Percentiles rank a stretch among this genome's conserved stretches.
Evolutionary conservation across 495 filamentous ascomycete species (phyloP).

Genomic region (Aspergillus sparsus): DNA sequence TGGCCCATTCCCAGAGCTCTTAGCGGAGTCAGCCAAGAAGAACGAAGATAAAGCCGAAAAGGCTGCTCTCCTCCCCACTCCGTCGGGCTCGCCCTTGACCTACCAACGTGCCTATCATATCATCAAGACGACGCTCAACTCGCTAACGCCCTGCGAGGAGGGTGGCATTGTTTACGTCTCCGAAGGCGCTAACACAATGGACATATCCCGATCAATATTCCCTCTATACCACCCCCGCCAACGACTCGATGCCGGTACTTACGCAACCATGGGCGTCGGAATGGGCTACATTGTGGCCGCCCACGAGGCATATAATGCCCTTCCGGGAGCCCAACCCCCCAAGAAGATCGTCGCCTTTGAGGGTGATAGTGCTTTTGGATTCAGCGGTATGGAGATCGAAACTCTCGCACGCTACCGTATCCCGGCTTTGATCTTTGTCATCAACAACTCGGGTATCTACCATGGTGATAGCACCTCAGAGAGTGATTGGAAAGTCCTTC

Average conservation of each 20-base stretch:
- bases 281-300: conserved; percentile 66
- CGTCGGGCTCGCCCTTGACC: conserved; percentile 47
- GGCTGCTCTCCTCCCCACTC: conserved; percentile 37
- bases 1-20: conserved; percentile 34
- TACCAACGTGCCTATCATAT: conserved; percentile 57
- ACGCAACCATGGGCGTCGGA: conserved; percentile 70
- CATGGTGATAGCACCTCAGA: conserved; percentile 52
- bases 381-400: conserved; percentile 64
- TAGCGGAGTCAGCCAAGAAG: conserved; percentile 43
- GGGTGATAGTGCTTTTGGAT: conserved; percentile 65
- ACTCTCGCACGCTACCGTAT: conserved; percentile 65
- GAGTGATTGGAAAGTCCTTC: conserved; percentile 43
- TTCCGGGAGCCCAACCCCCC: conserved; percentile 22
- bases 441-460: conserved; percentile 68
- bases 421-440: conserved; percentile 61
- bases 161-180: conserved; percentile 62
- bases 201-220: conserved; percentile 64
- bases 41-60: conserved; percentile 50
- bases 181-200: conserved; percentile 70
- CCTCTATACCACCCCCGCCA: conserved; percentile 58
- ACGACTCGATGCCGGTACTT: conserved; percentile 63
- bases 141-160: conserved; percentile 40
- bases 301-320: conserved; percentile 58
- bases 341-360: conserved; percentile 65
- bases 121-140: conserved; percentile 51